A percentile compares a stretch with the other conserved stretches of the same genome.
Evolutionary conservation across 2,329 filamentous ascomycete genomes (phyloP).

Genomic region (Ceratocystis lukuohia): DNA sequence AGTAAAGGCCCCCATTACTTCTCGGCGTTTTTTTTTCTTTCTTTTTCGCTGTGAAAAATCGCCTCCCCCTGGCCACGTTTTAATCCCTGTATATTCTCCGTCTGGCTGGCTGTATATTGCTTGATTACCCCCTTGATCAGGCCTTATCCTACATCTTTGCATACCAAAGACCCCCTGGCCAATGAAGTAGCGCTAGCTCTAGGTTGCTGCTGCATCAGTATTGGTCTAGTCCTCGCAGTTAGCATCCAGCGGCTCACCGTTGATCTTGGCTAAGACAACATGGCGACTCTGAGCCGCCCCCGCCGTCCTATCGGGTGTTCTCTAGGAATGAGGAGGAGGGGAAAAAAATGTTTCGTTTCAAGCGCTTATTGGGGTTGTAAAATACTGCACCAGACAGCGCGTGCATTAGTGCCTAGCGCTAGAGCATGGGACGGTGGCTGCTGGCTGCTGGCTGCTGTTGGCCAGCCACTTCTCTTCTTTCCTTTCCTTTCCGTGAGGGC

Average conservation of each 20-base stretch:
- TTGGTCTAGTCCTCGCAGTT: neutral
- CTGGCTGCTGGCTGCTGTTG: neutral
- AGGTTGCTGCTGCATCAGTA: neutral
- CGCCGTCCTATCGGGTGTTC: neutral
- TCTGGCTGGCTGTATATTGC: neutral
- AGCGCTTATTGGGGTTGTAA: neutral
- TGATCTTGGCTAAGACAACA: neutral
- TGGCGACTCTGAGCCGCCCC: neutral
- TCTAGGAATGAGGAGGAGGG: neutral
- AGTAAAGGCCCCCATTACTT: neutral
- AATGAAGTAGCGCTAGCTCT: neutral
- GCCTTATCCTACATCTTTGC: neutral
- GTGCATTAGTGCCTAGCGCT: neutral
- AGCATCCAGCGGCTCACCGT: neutral
- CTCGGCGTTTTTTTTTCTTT: neutral
- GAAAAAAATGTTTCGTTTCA: neutral
- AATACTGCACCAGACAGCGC: neutral
- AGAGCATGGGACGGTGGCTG: neutral
- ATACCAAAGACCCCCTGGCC: neutral
- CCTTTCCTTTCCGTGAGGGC: neutral
- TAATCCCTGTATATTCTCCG: neutral
- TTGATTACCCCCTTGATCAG: neutral
- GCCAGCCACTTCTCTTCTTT: neutral
- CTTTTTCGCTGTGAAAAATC: too few species aligned
- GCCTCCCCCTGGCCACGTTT: neutral